Evolutionary conservation across 2,329 filamentous ascomycete species (phyloP).

Genomic region (Tympanopsis confertula): DNA sequence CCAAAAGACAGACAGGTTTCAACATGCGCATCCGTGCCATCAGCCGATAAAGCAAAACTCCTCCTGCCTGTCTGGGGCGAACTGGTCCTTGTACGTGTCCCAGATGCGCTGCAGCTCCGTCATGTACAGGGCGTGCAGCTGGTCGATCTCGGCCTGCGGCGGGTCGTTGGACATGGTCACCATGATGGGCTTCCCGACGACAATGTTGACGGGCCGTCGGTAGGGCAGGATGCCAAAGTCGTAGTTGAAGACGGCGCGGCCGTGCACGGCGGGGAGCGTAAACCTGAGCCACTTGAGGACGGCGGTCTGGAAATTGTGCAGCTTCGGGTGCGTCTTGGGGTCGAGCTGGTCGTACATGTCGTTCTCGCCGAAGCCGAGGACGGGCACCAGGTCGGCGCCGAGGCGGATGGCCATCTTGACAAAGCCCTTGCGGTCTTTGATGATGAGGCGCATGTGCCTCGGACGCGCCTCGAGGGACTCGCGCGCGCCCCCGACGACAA

Average conservation of each 20-base stretch:
- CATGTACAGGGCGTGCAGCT: constrained; percentile 70
- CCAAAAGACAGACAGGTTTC: too few relatives aligned
- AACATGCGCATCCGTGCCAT: too few relatives aligned
- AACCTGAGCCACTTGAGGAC: constrained; percentile 50
- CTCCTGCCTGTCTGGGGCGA: constrained; percentile 47
- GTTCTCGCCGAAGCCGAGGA: constrained; percentile 89
- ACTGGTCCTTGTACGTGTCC: constrained; percentile 68
- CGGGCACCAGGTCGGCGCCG: constrained; percentile 87
- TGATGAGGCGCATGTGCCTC: constrained; percentile 62
- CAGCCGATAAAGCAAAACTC: constrained; percentile 59
- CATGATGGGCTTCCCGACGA: constrained; percentile 72
- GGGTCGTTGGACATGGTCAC: constrained; percentile 55
- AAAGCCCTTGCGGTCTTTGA: constrained; percentile 80
- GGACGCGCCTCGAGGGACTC: constrained; percentile 85
- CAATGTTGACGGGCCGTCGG: constrained; percentile 73
- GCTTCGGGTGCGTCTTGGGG: constrained; percentile 61
- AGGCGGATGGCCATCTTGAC: constrained; percentile 84
- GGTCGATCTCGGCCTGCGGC: constrained; percentile 64
- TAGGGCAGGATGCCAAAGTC: constrained; percentile 89
- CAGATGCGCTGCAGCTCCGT: constrained; percentile 62
- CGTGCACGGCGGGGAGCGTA: constrained; percentile 87
- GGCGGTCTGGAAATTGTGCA: constrained; percentile 73
- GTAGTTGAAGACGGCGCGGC: constrained; percentile 90
- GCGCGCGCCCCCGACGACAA: constrained; percentile 83
- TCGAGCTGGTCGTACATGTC: constrained; percentile 87